A percentile compares a stretch with the other conserved stretches of the same genome.
phyloP scores from a whole-genome alignment of 2,329 filamentous ascomycete genomes.

The Septoria linicola region DNA sequence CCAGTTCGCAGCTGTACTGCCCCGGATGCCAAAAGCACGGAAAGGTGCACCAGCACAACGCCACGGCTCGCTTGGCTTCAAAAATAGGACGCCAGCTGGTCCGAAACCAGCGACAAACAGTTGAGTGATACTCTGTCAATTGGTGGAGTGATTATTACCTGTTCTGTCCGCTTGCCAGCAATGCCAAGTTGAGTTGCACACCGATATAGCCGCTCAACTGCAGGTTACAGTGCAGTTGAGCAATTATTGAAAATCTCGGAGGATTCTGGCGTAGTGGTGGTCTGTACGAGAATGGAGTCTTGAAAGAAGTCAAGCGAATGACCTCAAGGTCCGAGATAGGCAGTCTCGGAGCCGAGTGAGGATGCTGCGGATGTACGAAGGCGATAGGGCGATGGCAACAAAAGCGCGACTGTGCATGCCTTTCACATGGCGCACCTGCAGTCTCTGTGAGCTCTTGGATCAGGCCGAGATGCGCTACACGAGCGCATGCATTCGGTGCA shows the following conservation, averaged over 20 bases:
- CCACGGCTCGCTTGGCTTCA: slow-evolving; percentile 6
- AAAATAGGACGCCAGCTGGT: not conserved
- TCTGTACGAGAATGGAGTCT: slow-evolving; percentile 8
- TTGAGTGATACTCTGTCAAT: not conserved
- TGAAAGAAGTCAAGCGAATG: not conserved
- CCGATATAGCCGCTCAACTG: slow-evolving; percentile 11
- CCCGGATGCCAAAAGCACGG: not conserved
- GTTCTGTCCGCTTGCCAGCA: not conserved
- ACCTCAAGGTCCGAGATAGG: not conserved
- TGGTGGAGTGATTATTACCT: not conserved
- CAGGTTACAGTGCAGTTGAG: slow-evolving; percentile 6
- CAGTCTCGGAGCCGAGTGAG: not conserved
- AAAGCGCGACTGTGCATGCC: not conserved
- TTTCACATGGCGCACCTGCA: not conserved
- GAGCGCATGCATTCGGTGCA: slow-evolving; percentile 12
- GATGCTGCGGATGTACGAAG: not conserved
- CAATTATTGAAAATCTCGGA: slow-evolving; percentile 2
- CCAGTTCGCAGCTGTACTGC: slow-evolving; percentile 11
- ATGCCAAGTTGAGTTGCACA: not conserved
- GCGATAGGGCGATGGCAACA: slow-evolving; percentile 3
- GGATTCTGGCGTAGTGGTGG: not conserved
- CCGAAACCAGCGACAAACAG: not conserved
- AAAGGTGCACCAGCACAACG: not conserved
- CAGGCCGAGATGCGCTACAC: slow-evolving; percentile 5
- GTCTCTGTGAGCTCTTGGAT: not conserved